These are phyloP conservation scores for Pharnaceum exiguum DNA, from an alignment of 148 eudicot genomes.

Conservation along the genomic window DNA sequence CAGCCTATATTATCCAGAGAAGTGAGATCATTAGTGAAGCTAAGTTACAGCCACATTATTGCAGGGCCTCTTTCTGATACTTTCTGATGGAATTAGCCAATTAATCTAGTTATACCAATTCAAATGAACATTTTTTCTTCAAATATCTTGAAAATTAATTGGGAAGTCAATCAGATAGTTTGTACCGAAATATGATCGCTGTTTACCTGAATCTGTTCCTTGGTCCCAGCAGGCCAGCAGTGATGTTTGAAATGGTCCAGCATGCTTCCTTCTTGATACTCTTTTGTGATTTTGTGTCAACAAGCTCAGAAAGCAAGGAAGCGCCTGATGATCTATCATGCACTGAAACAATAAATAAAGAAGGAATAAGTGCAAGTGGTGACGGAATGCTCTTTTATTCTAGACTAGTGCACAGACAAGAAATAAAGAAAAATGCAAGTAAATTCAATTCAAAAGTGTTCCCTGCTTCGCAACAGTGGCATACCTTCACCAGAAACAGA, in stretches of 20 bases:
- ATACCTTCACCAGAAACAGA: too few relatives aligned
- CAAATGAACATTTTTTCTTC: neutral
- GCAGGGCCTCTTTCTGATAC: too few relatives aligned
- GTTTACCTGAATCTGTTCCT: constrained; percentile 44
- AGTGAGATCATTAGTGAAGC: too few relatives aligned
- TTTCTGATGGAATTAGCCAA: neutral
- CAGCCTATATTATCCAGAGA: too few relatives aligned
- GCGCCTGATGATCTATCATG: constrained; percentile 32
- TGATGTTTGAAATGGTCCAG: constrained; percentile 57
- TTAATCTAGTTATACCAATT: neutral
- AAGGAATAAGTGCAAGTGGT: neutral
- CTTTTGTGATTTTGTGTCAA: constrained; percentile 35
- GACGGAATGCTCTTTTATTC: neutral
- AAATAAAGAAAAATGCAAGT: too few relatives aligned
- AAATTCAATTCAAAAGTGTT: too few relatives aligned
- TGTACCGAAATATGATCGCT: neutral
- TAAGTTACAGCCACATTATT: too few relatives aligned
- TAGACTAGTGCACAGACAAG: neutral
- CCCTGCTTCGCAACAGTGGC: too few relatives aligned
- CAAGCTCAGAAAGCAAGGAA: constrained; percentile 35
- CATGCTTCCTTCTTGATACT: constrained; percentile 62
- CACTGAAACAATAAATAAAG: constrained; percentile 19
- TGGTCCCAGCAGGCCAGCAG: constrained; percentile 57
- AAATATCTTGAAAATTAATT: too few relatives aligned
- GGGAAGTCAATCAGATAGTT: neutral